Evolutionary conservation across 345 rosid genomes (phyloP), one percentile per base, ranked within the genome.

Genomic region (Turnera subulata): DNA sequence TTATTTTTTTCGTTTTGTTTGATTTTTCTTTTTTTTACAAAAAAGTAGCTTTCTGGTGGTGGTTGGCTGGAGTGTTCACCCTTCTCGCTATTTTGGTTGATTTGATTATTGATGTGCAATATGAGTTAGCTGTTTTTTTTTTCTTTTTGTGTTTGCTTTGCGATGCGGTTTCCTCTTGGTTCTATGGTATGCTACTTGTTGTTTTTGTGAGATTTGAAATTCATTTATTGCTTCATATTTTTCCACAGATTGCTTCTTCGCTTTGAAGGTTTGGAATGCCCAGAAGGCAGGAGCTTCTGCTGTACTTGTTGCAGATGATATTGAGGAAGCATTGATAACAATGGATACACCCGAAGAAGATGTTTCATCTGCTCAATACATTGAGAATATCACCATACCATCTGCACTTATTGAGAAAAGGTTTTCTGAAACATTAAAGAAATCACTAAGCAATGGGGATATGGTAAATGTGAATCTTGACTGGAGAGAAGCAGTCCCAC

Each of bases 401-500:
- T 89, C 99, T 58, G 97, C 99, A 45, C 92, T 93, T 46, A 84
- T 93, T 45, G 88, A 82, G 33, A 89, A 89, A 62, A 68, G 49
- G 50, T 87, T 93, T 43, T 86, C 87, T 49, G 96, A 85, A 47
- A 77, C 74, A 50, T 47, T 93, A n/a, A 93, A 89, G 82, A 83
- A 84, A 67, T 78, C 94, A 8, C 29, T 84, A 49, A 73, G 69
- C 26, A 77, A 69, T 47, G 96, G 88, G 0, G 84, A 89, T 58
- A 89, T 93, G 92, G 91, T 93, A 52, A 87, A 81, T 74, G 85
- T 93, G 68, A 93, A 89, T 73, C 99, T 93, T 62, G 99, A 93
- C 63, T 93, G 99, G 99, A 78, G 97, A 73, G 98, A 92, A 75
- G 96, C 95, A 14, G 96, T 92, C 61, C 96, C 98, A 0, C 96